phyloP scores from a whole-genome alignment of 495 filamentous ascomycete genomes.

The Hypoxylon intermedium region DNA sequence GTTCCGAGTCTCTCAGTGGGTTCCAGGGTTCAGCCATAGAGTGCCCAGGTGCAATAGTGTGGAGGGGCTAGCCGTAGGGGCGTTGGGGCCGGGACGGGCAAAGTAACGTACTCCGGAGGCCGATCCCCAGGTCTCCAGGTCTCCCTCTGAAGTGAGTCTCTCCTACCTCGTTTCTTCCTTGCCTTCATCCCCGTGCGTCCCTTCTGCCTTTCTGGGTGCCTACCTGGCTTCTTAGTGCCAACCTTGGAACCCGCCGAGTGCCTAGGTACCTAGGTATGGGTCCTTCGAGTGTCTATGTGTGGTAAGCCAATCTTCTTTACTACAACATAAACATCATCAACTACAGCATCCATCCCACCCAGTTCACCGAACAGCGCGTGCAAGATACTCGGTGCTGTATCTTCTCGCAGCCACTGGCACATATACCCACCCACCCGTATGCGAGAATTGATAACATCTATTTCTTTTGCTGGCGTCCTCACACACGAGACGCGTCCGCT shows the following conservation, averaged over 20 bases:
- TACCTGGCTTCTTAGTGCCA: too few relatives aligned
- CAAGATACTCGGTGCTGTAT: background rate
- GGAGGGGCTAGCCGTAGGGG: slow-evolving; percentile 19
- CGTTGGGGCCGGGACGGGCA: slow-evolving; percentile 17
- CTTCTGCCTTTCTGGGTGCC: slow-evolving; percentile 5
- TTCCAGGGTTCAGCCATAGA: slow-evolving; percentile 26
- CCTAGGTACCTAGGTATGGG: too few relatives aligned
- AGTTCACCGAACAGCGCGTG: background rate
- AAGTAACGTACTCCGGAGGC: slow-evolving; percentile 13
- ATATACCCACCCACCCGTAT: slow-evolving; percentile 1
- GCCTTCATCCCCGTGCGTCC: slow-evolving; percentile 11
- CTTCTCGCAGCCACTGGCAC: background rate
- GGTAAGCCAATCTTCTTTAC: too few relatives aligned
- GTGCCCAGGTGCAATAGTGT: too few relatives aligned
- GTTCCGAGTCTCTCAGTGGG: slow-evolving; percentile 11
- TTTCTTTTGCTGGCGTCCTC: background rate
- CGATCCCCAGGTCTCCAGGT: background rate
- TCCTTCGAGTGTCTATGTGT: too few relatives aligned
- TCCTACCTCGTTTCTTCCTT: background rate
- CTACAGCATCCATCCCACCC: too few relatives aligned
- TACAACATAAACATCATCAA: too few relatives aligned
- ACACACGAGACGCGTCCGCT: slow-evolving; percentile 12
- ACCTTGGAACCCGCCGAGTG: too few relatives aligned
- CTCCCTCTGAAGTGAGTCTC: background rate
- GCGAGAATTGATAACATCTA: slow-evolving; percentile 13